Conservation (phyloP, 2,329 filamentous ascomycete species). For the Lachnellula willkommii region DNA sequence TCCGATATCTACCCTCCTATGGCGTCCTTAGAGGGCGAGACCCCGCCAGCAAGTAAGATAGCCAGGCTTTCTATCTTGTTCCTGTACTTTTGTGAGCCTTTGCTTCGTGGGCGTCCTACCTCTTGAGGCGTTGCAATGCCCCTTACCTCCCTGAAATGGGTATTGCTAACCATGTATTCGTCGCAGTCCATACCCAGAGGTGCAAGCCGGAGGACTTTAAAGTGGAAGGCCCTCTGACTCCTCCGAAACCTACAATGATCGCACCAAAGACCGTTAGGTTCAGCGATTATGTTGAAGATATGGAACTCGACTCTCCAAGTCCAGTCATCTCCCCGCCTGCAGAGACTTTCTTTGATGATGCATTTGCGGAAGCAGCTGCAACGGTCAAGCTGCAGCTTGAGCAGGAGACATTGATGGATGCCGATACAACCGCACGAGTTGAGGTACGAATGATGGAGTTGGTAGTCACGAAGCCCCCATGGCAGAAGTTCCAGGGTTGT, state of each 20-base stretch:
- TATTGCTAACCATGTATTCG: too few relatives aligned
- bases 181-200: background rate
- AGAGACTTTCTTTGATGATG: conserved; percentile 23
- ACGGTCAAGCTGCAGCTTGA: conserved; percentile 21
- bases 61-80: too few relatives aligned
- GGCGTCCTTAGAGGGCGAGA: conserved; percentile 9
- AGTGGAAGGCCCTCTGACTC: conserved; percentile 29
- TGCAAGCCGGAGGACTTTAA: conserved; percentile 21
- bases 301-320: conserved; percentile 11
- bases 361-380: conserved; percentile 20
- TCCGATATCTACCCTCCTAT: conserved; percentile 49
- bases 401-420: conserved; percentile 29
- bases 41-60: conserved; percentile 1
- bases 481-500: conserved; percentile 33
- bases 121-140: too few relatives aligned
- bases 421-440: conserved; percentile 39
- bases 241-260: conserved; percentile 11
- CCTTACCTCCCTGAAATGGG: too few relatives aligned
- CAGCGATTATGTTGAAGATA: conserved; percentile 23
- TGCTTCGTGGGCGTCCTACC: too few relatives aligned
- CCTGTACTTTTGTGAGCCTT: too few relatives aligned
- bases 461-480: conserved; percentile 39
- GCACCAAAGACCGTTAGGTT: conserved; percentile 24
- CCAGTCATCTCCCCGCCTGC: conserved; percentile 1
- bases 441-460: conserved; percentile 44